Evolutionary conservation across 192 early-diverging fungal species (phyloP).

Genomic region (Coemansia sp.): DNA sequence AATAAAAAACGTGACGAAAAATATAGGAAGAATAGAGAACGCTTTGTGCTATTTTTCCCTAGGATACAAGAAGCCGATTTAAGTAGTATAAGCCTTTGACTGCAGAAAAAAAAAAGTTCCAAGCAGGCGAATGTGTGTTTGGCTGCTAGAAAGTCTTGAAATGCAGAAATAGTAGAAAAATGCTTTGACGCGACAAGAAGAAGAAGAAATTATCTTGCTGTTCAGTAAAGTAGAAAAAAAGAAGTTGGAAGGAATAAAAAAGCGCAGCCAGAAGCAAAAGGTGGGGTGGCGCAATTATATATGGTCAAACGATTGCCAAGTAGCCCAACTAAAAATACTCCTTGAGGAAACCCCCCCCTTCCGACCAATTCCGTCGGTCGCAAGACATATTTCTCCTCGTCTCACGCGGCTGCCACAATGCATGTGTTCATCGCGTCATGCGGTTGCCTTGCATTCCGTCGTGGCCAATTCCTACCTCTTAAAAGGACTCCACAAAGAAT

Average conservation of each 20-base stretch:
- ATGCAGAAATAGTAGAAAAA: no score
- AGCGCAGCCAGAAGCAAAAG: slow-evolving; percentile 23
- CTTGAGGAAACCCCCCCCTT: neutral
- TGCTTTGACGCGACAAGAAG: no score
- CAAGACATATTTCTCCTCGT: neutral
- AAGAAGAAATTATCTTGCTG: no score
- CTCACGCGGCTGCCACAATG: neutral
- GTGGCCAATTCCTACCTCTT: neutral
- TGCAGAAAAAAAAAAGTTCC: no score
- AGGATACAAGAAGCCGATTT: neutral
- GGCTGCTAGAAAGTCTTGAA: no score
- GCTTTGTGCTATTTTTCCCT: neutral
- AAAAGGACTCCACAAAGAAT: neutral
- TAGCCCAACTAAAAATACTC: neutral
- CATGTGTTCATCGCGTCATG: slow-evolving; percentile 4
- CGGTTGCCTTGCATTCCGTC: neutral
- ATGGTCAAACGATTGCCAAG: neutral
- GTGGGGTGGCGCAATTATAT: neutral
- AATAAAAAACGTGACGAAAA: neutral
- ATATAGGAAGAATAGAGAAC: slow-evolving; percentile 8
- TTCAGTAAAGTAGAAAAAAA: no score
- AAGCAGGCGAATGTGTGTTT: no score
- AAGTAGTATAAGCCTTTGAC: no score
- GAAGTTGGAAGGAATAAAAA: slow-evolving; percentile 10
- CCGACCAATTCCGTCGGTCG: neutral